phyloP scores from a whole-genome alignment of 768 basidiomycete genomes.

The Trametes coccinea region DNA sequence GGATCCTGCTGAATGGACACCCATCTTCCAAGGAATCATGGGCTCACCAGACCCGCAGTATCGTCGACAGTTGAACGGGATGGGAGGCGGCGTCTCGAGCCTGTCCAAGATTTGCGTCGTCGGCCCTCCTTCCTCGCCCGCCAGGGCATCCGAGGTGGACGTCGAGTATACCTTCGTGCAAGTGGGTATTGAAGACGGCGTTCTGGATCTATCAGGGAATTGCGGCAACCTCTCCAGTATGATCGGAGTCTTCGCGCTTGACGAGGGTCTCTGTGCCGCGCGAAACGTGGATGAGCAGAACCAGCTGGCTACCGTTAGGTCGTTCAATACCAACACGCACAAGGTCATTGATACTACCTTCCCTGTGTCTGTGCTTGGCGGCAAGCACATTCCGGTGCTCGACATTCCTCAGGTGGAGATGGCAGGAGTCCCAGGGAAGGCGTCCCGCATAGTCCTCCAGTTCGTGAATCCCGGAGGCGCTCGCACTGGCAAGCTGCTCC shows the following conservation, averaged over 20 bases:
- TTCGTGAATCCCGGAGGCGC: constrained; percentile 69
- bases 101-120: constrained; percentile 76
- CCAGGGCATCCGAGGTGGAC: constrained; percentile 47
- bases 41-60: constrained; percentile 76
- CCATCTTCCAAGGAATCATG: constrained; percentile 72
- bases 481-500: constrained; percentile 69
- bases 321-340: constrained; percentile 72
- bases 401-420: constrained; percentile 52
- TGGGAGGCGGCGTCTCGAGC: constrained; percentile 78
- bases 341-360: constrained; percentile 73
- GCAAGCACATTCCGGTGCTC: constrained; percentile 36
- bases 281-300: constrained; percentile 13
- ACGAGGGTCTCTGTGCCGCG: constrained; percentile 54
- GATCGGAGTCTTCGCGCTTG: constrained; percentile 72
- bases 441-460: constrained; percentile 65
- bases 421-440: constrained; percentile 69
- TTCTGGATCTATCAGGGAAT: constrained; percentile 70
- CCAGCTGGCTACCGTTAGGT: constrained; percentile 48
- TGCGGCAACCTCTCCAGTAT: constrained; percentile 76
- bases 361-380: constrained; percentile 39
- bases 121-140: constrained; percentile 45
- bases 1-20: constrained; percentile 51
- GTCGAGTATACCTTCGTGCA: constrained; percentile 72
- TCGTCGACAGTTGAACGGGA: constrained; percentile 73
- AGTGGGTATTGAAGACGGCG: constrained; percentile 53